Evolutionary conservation across 768 basidiomycete genomes (phyloP), one percentile per base, ranked within the genome.

Genomic region (Agaricus sinodeliciosus): DNA sequence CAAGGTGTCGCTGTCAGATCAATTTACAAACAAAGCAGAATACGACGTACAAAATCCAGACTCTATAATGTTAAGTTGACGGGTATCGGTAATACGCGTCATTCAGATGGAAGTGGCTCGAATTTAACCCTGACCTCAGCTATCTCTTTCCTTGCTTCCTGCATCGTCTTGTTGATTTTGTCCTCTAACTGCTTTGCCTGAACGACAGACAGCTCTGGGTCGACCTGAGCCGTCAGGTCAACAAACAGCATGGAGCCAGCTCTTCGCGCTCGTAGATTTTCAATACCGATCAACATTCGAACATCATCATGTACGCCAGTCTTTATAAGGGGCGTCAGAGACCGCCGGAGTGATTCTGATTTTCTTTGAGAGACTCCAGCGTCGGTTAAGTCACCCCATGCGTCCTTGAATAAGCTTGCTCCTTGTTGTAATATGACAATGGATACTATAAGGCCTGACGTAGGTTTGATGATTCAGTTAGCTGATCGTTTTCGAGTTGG

Each of bases 381-480:
- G 60, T 96, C 93, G 0, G 88, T 87, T 54, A 96, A 72, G 63
- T 96, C 92, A 15, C 79, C 74, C 71, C 89, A 80, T 2, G 91
- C 88, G 13, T 82, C 82, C 35, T 72, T 63, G 41, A 91, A 72
- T 25, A 96, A 70, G 4, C 67, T 69, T 46, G 84, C 67, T 16
- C 93, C 89, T 64, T 96, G 91, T 56, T 75, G 77, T 3, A 95
- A 70, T 65, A 98, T 94, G 49, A 95, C 81, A 51, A 87, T 64
- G n/a, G 92, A 93, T n/a, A 95, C 91, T 45, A 94, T 61, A 16
- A 96, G 68, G 22, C 92, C 90, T 91, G 52, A 4, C 11, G 52
- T 15, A 31, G 31, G 31, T 31, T 31, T 31, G 31, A 2, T 27
- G 26, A 51, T 40, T 16, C 19, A 15, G 25, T 25, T 18, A 28